These are phyloP conservation scores for Pugionium dolabratum DNA, from an alignment of 345 rosid genomes.

Conservation along the genomic window DNA sequence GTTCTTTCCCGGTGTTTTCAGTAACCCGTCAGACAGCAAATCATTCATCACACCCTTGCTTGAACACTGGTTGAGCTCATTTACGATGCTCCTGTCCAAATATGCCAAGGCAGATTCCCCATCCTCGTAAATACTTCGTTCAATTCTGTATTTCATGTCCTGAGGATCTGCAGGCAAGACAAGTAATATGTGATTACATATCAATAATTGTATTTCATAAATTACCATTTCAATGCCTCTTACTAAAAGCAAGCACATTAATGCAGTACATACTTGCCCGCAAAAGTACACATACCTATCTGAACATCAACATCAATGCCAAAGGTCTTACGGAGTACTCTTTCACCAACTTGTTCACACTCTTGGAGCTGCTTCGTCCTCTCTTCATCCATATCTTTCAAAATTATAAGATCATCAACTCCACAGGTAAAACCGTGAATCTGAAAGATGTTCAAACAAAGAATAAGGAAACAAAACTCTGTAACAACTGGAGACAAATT, in stretches of 20 bases:
- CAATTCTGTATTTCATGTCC: constrained; percentile 64
- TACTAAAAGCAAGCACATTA: constrained; percentile 22
- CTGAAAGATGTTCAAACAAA: constrained; percentile 52
- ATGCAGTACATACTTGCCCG: neutral
- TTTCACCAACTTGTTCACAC: constrained; percentile 70
- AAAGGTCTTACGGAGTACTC: constrained; percentile 67
- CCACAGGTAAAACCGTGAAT: constrained; percentile 98
- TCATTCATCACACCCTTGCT: constrained; percentile 67
- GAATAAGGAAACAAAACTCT: constrained; percentile 29
- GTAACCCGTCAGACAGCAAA: constrained; percentile 75
- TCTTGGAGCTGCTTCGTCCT: constrained; percentile 74
- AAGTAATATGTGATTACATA: constrained; percentile 10
- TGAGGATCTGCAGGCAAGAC: constrained; percentile 54
- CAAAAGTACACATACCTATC: constrained; percentile 51
- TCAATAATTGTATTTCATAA: constrained; percentile 16
- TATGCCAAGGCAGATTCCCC: constrained; percentile 78
- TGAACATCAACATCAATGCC: constrained; percentile 48
- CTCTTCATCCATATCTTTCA: constrained; percentile 60
- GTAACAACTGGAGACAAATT: constrained; percentile 4
- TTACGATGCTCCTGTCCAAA: constrained; percentile 73
- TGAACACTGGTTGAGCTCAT: constrained; percentile 71
- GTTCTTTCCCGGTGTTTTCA: constrained; percentile 80
- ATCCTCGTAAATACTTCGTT: constrained; percentile 66
- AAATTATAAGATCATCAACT: constrained; percentile 87
- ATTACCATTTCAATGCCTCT: constrained; percentile 15